These are phyloP conservation scores for Sclerotinia spermophila DNA, from an alignment of 2,329 filamentous ascomycete species.

Conservation along the genomic window DNA sequence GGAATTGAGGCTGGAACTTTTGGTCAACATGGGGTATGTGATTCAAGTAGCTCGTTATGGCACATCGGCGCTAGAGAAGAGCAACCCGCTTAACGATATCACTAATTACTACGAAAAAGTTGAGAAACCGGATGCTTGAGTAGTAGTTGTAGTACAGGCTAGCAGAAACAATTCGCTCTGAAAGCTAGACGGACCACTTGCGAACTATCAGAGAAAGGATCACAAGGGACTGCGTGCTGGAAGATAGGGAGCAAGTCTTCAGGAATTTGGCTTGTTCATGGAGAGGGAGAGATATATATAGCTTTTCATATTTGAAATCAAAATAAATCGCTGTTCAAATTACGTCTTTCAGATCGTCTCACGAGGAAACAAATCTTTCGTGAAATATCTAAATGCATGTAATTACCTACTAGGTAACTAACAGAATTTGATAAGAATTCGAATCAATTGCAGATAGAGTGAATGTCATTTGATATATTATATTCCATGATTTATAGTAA, in stretches of 20 bases:
- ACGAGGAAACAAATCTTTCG: accelerated
- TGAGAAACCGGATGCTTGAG: not conserved
- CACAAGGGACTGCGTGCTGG: no score
- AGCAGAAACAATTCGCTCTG: no score
- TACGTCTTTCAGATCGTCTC: no score
- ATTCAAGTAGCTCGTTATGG: not conserved
- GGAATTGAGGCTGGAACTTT: not conserved
- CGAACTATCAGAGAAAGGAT: accelerated
- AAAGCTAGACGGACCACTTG: no score
- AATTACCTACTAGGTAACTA: no score
- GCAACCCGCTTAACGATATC: not conserved
- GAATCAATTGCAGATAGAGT: not conserved
- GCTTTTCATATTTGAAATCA: not conserved
- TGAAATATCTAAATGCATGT: not conserved
- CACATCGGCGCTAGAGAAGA: not conserved
- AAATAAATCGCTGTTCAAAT: not conserved
- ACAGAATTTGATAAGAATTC: accelerated
- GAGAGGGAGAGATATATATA: no score
- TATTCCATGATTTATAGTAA: not conserved
- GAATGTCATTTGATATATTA: not conserved
- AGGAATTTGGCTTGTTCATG: not conserved
- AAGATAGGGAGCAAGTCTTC: no score
- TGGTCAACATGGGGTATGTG: not conserved
- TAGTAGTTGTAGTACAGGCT: no score
- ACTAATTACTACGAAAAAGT: not conserved